phyloP scores from a whole-genome alignment of 106 monocot genomes.

The Apostasia shenzhenica region DNA sequence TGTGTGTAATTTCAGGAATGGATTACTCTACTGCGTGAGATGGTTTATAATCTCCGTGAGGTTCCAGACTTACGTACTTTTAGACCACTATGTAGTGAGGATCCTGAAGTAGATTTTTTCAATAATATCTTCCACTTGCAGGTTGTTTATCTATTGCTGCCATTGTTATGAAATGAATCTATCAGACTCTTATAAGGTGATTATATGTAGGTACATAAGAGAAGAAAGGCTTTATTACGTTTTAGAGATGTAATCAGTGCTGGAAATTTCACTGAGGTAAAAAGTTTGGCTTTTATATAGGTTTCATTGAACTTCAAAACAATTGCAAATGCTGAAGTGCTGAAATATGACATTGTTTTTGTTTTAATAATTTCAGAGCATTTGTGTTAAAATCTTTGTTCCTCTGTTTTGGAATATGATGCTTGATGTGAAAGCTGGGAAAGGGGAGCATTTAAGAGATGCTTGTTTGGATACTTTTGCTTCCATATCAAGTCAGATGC shows the following conservation, averaged over 20 bases:
- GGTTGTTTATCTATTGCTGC: constrained; percentile 22
- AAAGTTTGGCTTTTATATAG: neutral
- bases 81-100: constrained; percentile 52
- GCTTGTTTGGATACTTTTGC: constrained; percentile 71
- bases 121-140: constrained; percentile 88
- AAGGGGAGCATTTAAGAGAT: constrained; percentile 73
- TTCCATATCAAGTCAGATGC: constrained; percentile 60
- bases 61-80: constrained; percentile 40
- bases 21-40: constrained; percentile 66
- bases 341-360: neutral
- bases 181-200: neutral
- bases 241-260: constrained; percentile 53
- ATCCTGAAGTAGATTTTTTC: constrained; percentile 84
- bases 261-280: constrained; percentile 70
- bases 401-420: constrained; percentile 87
- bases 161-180: neutral
- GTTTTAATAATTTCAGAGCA: constrained; percentile 28
- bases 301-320: neutral
- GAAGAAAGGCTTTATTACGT: constrained; percentile 62
- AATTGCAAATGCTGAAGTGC: neutral
- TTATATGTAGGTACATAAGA: constrained; percentile 49
- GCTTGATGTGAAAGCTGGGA: constrained; percentile 73
- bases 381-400: constrained; percentile 67
- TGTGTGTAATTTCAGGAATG: constrained; percentile 56
- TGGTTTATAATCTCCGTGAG: constrained; percentile 60